phyloP scores from a whole-genome alignment of 148 eudicot species.

The Rhododendron ferrugineum region DNA sequence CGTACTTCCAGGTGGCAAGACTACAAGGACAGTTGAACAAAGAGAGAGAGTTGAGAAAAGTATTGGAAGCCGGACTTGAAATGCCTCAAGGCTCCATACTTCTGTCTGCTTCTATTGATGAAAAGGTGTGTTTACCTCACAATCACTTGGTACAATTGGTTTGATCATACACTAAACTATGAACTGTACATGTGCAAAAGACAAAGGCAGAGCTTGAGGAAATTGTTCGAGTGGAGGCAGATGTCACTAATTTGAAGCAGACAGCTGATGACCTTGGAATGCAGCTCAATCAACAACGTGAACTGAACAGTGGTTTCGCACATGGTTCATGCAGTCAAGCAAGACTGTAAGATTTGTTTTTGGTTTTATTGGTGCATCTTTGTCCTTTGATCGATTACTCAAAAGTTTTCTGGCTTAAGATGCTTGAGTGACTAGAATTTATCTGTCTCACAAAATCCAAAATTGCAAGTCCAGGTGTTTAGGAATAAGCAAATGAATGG shows the following conservation, averaged over 20 bases:
- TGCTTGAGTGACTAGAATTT: slow-evolving; percentile 1
- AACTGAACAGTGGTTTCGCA: slow-evolving; percentile 33
- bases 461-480: background rate
- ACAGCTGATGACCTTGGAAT: slow-evolving; percentile 60
- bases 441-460: background rate
- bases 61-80: slow-evolving; percentile 55
- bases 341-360: slow-evolving; percentile 34
- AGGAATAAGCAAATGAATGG: background rate
- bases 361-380: background rate
- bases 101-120: slow-evolving; percentile 32
- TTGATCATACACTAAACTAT: slow-evolving; percentile 10
- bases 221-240: slow-evolving; percentile 51
- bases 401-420: background rate
- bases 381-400: background rate
- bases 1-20: slow-evolving; percentile 56
- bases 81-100: slow-evolving; percentile 26
- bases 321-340: slow-evolving; percentile 28
- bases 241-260: slow-evolving; percentile 49
- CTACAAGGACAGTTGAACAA: slow-evolving; percentile 61
- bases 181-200: slow-evolving; percentile 22
- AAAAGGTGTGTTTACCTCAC: slow-evolving; percentile 46
- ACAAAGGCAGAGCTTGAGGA: slow-evolving; percentile 51
- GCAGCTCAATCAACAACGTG: slow-evolving; percentile 52
- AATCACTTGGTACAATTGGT: background rate
- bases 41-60: slow-evolving; percentile 65